Evolutionary conservation across 2,329 filamentous ascomycete genomes (phyloP), one percentile per base, ranked within the genome.

Genomic region (Lachnellula cervina): DNA sequence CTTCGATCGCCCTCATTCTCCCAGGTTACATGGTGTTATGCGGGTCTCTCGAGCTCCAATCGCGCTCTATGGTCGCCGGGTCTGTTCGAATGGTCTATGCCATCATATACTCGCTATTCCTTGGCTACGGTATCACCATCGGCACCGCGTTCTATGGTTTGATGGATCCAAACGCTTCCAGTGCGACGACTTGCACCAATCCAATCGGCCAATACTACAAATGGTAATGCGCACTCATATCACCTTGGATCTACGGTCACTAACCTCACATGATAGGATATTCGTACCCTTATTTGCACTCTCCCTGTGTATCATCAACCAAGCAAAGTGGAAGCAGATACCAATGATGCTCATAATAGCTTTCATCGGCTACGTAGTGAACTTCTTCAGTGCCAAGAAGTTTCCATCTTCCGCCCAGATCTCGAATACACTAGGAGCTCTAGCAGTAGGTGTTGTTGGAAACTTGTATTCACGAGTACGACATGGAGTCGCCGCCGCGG

Each of bases 261-360:
- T 19, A 13, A 23, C 19, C n/a, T 48, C 16, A 48, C 2, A 2
- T 21, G 7, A 9, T 35, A 48, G 45, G 45, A 43, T 86, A 32
- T 91, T 90, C 66, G 90, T 93, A 0, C 81, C 87, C 0, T 70
- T 80, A 6, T 95, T 92, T 69, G 83, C 89, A 8, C 67, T 90
- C 28, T 89, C 86, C 64, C 78, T 93, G 40, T 83, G 86, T 48
- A 75, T 91, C 55, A 83, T 92, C 68, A 92, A 92, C 68, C 88
- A 92, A 64, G 89, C 87, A 40, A 90, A 90, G 70, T 90, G 84
- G 82, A 88, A 84, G 62, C 89, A 94, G 68, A 82, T 87, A 62
- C 89, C 89, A 0, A 77, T 88, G 51, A 93, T 93, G 88, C 73
- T 89, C 2, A 40, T 85, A 47, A 89, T 94, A 54, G 82, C 88